phyloP scores from a whole-genome alignment of 2,329 filamentous ascomycete species.

The Neofusicoccum kwambonambiense region DNA sequence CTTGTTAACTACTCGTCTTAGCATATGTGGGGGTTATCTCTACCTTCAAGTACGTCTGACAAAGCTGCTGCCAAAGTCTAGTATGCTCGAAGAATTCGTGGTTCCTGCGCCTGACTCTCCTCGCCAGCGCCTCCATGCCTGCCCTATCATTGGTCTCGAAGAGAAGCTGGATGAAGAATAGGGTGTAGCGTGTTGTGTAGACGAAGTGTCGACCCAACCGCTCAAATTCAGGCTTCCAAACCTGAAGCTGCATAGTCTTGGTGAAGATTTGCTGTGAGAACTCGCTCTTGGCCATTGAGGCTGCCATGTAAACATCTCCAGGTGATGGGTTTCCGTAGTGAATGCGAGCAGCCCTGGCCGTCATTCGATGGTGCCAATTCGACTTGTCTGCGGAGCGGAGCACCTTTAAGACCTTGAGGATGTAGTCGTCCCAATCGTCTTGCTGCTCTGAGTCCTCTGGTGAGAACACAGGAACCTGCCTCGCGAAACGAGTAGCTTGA shows the following conservation, averaged over 20 bases:
- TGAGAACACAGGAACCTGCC: slow-evolving; percentile 43
- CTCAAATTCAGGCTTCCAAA: slow-evolving; percentile 92
- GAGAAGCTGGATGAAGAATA: slow-evolving; percentile 75
- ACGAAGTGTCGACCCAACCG: slow-evolving; percentile 83
- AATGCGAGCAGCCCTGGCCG: slow-evolving; percentile 67
- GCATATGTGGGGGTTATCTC: slow-evolving; percentile 26
- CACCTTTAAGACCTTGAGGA: slow-evolving; percentile 60
- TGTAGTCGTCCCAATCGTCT: slow-evolving; percentile 59
- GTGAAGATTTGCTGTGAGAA: slow-evolving; percentile 84
- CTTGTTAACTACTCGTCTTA: neutral
- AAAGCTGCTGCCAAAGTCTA: slow-evolving; percentile 63
- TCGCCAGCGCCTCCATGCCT: slow-evolving; percentile 75
- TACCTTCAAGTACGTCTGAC: slow-evolving; percentile 56
- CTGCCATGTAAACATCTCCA: slow-evolving; percentile 48
- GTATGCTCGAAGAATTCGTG: slow-evolving; percentile 68
- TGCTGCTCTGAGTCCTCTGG: slow-evolving; percentile 37
- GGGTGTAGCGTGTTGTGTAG: slow-evolving; percentile 82
- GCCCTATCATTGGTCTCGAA: slow-evolving; percentile 71
- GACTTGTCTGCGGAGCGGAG: slow-evolving; percentile 76
- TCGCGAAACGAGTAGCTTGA: slow-evolving; percentile 54
- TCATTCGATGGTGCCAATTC: slow-evolving; percentile 93
- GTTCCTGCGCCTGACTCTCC: slow-evolving; percentile 76
- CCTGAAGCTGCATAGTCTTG: slow-evolving; percentile 91
- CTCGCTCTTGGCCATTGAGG: slow-evolving; percentile 68
- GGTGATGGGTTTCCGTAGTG: slow-evolving; percentile 56